Conservation (phyloP, 805 yeast species). For the Ogataea pilisensis region DNA sequence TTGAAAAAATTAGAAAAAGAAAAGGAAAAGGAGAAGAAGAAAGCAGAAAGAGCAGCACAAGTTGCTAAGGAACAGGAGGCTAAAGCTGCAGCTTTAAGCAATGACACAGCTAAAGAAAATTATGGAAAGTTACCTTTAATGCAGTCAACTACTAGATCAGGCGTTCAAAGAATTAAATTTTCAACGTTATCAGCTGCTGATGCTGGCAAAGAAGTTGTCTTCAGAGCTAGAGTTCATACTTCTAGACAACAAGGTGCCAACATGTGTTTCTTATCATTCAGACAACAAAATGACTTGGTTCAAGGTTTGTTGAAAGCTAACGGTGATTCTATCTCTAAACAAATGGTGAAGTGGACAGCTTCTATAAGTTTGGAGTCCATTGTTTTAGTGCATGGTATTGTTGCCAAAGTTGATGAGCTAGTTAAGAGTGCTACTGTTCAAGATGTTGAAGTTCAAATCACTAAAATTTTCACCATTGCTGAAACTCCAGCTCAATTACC, state of each 20-base stretch:
- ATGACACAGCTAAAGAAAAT: slow-evolving; percentile 80
- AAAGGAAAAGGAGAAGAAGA: slow-evolving; percentile 86
- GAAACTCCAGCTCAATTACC: slow-evolving; percentile 94
- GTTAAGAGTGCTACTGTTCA: slow-evolving; percentile 89
- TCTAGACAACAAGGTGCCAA: slow-evolving; percentile 96
- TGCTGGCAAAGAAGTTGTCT: slow-evolving; percentile 73
- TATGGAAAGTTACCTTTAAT: slow-evolving; percentile 88
- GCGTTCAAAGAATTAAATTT: slow-evolving; percentile 57
- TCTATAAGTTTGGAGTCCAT: slow-evolving; percentile 83
- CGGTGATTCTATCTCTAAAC: slow-evolving; percentile 73
- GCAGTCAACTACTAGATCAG: slow-evolving; percentile 69
- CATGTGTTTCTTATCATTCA: slow-evolving; percentile 81
- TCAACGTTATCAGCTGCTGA: slow-evolving; percentile 50
- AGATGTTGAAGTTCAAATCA: slow-evolving; percentile 79
- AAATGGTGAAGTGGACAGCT: slow-evolving; percentile 95
- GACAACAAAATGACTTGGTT: slow-evolving; percentile 81
- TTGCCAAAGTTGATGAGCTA: slow-evolving; percentile 78
- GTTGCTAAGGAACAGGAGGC: slow-evolving; percentile 83
- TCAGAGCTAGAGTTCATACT: slow-evolving; percentile 93
- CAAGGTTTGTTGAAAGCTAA: slow-evolving; percentile 83
- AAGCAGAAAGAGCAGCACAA: slow-evolving; percentile 88
- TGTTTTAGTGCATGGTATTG: slow-evolving; percentile 84
- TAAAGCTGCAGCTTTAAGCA: slow-evolving; percentile 66
- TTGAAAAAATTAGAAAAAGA: slow-evolving; percentile 92
- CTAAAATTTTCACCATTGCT: slow-evolving; percentile 69